Conservation (phyloP, 495 filamentous ascomycete species). For the Bryoglossum gracile region DNA sequence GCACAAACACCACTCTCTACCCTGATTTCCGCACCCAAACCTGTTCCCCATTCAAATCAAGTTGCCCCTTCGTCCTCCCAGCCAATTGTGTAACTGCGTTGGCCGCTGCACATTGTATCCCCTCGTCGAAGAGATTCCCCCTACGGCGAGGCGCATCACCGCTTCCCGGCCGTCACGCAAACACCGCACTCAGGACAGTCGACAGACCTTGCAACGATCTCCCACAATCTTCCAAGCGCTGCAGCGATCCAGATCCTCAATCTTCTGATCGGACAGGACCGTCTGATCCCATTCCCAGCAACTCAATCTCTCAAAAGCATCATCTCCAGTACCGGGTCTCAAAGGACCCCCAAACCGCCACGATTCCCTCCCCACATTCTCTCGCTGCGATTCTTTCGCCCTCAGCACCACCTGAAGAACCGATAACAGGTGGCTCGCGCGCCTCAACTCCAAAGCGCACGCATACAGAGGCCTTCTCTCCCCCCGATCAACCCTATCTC, state of each 20-base stretch:
- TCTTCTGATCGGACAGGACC: slow-evolving; percentile 9
- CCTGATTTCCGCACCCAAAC: neutral
- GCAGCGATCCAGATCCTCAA: slow-evolving; percentile 11
- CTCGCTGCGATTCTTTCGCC: slow-evolving; percentile 29
- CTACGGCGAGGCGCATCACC: slow-evolving; percentile 12
- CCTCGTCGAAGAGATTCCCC: neutral
- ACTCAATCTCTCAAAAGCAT: neutral
- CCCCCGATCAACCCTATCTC: slow-evolving; percentile 17
- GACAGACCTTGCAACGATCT: slow-evolving; percentile 6
- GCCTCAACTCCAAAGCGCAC: slow-evolving; percentile 24
- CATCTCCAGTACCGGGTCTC: slow-evolving; percentile 15
- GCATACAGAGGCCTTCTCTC: slow-evolving; percentile 24
- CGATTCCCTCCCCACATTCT: slow-evolving; percentile 27
- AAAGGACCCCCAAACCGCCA: slow-evolving; percentile 24
- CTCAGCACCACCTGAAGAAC: slow-evolving; percentile 20
- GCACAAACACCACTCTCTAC: neutral
- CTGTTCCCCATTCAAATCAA: neutral
- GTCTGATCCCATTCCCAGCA: neutral
- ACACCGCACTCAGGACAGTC: slow-evolving; percentile 6
- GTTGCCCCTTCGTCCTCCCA: neutral
- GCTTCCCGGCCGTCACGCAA: slow-evolving; percentile 11
- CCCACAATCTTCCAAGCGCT: slow-evolving; percentile 1
- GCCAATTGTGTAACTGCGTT: slow-evolving; percentile 1
- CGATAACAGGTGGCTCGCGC: slow-evolving; percentile 12
- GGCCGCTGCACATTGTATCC: neutral